These are phyloP conservation scores for Lentinus polychrous DNA, from an alignment of 1,284 basidiomycete genomes.

Conservation along the genomic window DNA sequence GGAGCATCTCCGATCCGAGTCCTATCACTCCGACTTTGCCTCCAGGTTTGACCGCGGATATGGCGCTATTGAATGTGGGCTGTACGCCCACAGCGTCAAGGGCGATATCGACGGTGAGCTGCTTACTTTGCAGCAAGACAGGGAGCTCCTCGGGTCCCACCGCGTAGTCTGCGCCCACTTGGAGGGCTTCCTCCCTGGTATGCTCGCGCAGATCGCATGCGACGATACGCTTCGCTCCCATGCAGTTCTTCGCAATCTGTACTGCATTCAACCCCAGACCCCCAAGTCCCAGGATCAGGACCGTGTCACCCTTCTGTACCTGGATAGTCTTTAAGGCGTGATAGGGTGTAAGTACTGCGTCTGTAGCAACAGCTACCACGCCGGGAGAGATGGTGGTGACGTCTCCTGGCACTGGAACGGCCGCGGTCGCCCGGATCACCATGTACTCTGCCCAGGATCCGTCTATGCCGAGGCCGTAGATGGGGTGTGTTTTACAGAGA, in stretches of 20 bases:
- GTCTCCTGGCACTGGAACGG: constrained; percentile 13
- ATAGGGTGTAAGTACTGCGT: constrained; percentile 15
- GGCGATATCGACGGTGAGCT: constrained; percentile 32
- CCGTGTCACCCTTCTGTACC: constrained; percentile 10
- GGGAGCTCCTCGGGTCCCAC: constrained; percentile 10
- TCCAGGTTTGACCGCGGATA: constrained; percentile 4
- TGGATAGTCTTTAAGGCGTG: constrained; percentile 11
- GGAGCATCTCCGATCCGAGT: constrained; percentile 4
- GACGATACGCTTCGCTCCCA: constrained; percentile 10
- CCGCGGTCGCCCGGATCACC: constrained; percentile 7
- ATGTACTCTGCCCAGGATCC: constrained; percentile 13
- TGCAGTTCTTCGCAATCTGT: constrained; percentile 13
- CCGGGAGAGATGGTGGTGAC: constrained; percentile 9
- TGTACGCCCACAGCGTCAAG: constrained; percentile 23
- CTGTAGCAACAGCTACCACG: constrained; percentile 12
- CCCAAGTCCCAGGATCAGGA: constrained; percentile 13
- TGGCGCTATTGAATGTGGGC: constrained; percentile 8
- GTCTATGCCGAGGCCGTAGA: constrained; percentile 11
- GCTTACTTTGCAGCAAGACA: constrained; percentile 12
- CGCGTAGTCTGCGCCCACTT: constrained; percentile 13
- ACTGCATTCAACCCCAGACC: constrained; percentile 14
- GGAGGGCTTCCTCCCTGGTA: constrained; percentile 6
- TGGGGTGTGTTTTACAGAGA: not conserved
- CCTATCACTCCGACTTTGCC: constrained; percentile 12
- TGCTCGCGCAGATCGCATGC: constrained; percentile 9